Evolutionary conservation across 805 yeast species (phyloP).

Genomic region (Yarrowia alimentaria): DNA sequence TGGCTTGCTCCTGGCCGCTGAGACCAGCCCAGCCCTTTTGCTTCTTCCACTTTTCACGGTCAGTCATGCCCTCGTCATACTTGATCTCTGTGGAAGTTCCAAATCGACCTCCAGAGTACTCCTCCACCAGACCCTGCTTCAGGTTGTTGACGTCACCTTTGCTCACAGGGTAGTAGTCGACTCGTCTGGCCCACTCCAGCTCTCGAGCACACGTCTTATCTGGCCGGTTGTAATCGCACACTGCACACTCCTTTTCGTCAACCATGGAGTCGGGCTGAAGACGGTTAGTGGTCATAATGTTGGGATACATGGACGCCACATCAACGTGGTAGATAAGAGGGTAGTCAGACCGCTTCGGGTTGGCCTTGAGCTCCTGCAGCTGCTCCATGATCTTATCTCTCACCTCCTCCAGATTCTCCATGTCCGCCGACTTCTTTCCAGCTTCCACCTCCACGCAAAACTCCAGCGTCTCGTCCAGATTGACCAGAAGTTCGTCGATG

Average conservation of each 20-base stretch:
- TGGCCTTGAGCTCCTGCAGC: slow-evolving; percentile 57
- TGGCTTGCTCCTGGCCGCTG: slow-evolving; percentile 72
- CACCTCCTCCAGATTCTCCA: slow-evolving; percentile 76
- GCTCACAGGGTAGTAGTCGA: slow-evolving; percentile 89
- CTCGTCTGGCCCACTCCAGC: slow-evolving; percentile 97
- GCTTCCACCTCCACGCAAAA: slow-evolving; percentile 85
- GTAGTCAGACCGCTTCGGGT: slow-evolving; percentile 65
- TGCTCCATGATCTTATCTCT: slow-evolving; percentile 53
- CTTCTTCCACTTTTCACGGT: slow-evolving; percentile 5
- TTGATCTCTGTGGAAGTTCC: slow-evolving; percentile 3
- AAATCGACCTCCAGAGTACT: slow-evolving; percentile 63
- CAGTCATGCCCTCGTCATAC: slow-evolving; percentile 17
- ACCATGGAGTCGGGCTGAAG: slow-evolving; percentile 98
- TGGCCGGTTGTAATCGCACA: slow-evolving; percentile 95
- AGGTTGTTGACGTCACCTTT: slow-evolving; percentile 90
- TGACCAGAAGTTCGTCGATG: slow-evolving; percentile 71
- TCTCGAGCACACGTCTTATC: slow-evolving; percentile 91
- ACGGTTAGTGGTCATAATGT: slow-evolving; percentile 96
- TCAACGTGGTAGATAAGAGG: slow-evolving; percentile 96
- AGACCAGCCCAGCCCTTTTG: slow-evolving; percentile 63
- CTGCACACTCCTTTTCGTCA: slow-evolving; percentile 90
- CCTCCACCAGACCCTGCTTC: slow-evolving; percentile 75
- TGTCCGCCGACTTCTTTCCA: slow-evolving; percentile 61
- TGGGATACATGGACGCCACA: slow-evolving; percentile 99
- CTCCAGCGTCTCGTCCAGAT: slow-evolving; percentile 71